Conservation (phyloP, 106 monocot species). For the Dendrobium huoshanense region DNA sequence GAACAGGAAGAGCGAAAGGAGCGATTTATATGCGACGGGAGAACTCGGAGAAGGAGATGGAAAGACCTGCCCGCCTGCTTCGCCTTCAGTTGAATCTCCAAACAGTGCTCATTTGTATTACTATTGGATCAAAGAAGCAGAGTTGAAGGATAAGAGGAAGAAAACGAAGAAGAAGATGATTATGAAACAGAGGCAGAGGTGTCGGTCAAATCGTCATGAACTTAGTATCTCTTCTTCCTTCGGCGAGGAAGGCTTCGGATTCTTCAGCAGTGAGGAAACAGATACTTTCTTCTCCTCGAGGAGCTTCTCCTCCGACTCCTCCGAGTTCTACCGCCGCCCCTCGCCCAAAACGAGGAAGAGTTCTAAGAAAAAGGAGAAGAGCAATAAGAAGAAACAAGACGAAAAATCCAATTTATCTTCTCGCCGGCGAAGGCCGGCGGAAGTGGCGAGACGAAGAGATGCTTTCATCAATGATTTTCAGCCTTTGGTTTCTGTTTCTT, state of each 20-base stretch:
- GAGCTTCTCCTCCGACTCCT: slow-evolving; percentile 73
- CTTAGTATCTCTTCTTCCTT: slow-evolving; percentile 42
- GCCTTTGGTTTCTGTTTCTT: slow-evolving; percentile 31
- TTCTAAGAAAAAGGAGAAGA: not conserved
- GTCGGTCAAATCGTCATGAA: slow-evolving; percentile 31
- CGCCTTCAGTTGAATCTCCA: not conserved
- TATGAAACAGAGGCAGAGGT: slow-evolving; percentile 14
- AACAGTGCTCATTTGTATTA: not conserved
- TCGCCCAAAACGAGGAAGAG: slow-evolving; percentile 12
- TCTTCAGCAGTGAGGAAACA: slow-evolving; percentile 2
- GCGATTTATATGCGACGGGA: not conserved
- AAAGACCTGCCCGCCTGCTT: slow-evolving; percentile 4
- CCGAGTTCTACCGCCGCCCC: slow-evolving; percentile 48
- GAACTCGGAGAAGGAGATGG: slow-evolving; percentile 1
- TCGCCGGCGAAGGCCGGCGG: not conserved
- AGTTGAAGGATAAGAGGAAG: slow-evolving; percentile 1
- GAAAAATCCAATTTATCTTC: slow-evolving; percentile 1
- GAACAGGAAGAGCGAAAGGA: not conserved
- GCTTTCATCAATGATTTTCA: slow-evolving; percentile 29
- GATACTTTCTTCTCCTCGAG: slow-evolving; percentile 44
- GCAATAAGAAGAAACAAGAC: not conserved
- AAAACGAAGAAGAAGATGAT: slow-evolving; percentile 5
- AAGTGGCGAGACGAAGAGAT: not conserved
- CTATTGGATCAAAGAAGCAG: slow-evolving; percentile 2
- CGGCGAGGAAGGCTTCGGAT: slow-evolving; percentile 8